Base-by-base conservation (phyloP, 345 rosid species). In the Murraya koenigii region DNA sequence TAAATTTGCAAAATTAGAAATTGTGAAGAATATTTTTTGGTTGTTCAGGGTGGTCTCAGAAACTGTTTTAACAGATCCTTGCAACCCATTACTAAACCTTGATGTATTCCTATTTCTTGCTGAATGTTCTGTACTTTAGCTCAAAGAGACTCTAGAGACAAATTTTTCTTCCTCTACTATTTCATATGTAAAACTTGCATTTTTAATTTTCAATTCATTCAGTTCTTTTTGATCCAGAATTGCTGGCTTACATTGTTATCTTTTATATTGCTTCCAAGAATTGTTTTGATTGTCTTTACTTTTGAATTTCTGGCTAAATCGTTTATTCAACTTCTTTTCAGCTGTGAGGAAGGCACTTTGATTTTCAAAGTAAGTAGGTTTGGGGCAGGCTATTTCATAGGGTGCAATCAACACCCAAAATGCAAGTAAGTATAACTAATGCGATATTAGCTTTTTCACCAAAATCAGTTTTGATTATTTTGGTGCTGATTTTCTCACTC, bases 321-420 rank as follows among this genome's bases (percentile, higher is more conserved):
- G 67, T 72, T 54, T 30, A 72, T 70, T 68, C 25, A 55, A 59
- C 74, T 41, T 8, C 85, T 63, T 82, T 86, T 80, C 95, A 96
- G 99, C 80, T 96, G 99, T 81, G 61, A 75, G 87, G 97, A 91
- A 82, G 99, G 99, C 82, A 88, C 88, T 44, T 83, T 96, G 87
- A 84, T 83, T 80, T 94, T 96, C 85, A 96, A 88, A 92, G 93
- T 94, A 76, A 92, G 97, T 79, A 88, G 87, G 78, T 86, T 71
- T 77, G 99, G 95, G 69, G 87, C 93, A 4, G 98, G 98, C 84
- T 96, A 92, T 86, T 94, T 92, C 77, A 87, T 96, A 74, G 97
- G 98, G 71, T 96, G 99, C 77, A 89, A 92, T 87, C 93, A 88
- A 77, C 94, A 89, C 85, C 99, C 99, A 74, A 83, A 79, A 64